These are phyloP conservation scores for Paraconiothyrium brasiliense DNA, from an alignment of 2,329 filamentous ascomycete species.

Conservation along the genomic window DNA sequence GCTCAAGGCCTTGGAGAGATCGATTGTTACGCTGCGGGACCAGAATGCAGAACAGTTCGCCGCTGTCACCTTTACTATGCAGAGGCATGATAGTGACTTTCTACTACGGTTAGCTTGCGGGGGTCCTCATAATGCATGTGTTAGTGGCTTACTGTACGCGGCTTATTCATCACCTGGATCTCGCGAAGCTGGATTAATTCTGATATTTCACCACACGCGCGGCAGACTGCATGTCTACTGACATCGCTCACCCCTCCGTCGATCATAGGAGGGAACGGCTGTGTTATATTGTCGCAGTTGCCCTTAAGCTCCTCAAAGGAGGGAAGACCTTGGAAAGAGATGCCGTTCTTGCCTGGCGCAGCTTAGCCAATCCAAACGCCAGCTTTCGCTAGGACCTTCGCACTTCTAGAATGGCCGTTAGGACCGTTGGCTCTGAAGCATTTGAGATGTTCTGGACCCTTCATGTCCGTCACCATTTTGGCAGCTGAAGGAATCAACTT, in stretches of 20 bases:
- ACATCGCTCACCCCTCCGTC: constrained; percentile 12
- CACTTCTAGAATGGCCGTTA: constrained; percentile 25
- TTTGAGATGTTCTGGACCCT: constrained; percentile 5
- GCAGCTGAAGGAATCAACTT: background rate
- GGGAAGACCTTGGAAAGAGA: constrained; percentile 24
- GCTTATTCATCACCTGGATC: constrained; percentile 18
- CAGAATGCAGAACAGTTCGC: constrained; percentile 32
- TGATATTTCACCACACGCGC: constrained; percentile 25
- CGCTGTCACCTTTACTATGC: constrained; percentile 21
- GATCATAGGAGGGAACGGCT: constrained; percentile 21
- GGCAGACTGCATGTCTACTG: constrained; percentile 28
- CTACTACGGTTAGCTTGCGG: constrained; percentile 17
- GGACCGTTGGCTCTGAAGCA: constrained; percentile 26
- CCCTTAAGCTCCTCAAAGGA: constrained; percentile 24
- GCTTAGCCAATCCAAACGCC: constrained; percentile 38
- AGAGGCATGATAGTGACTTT: constrained; percentile 32
- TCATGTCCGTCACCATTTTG: background rate
- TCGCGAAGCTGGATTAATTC: constrained; percentile 28
- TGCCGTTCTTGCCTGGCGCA: constrained; percentile 18
- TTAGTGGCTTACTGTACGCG: constrained; percentile 18
- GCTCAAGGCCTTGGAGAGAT: constrained; percentile 22
- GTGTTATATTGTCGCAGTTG: constrained; percentile 20
- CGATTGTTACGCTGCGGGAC: constrained; percentile 26
- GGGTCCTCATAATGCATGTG: background rate
- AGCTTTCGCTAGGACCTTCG: constrained; percentile 22